Evolutionary conservation across 208 protist genomes (phyloP), one percentile per base, ranked within the genome.

Genomic region (Acanthamoeba quina): DNA sequence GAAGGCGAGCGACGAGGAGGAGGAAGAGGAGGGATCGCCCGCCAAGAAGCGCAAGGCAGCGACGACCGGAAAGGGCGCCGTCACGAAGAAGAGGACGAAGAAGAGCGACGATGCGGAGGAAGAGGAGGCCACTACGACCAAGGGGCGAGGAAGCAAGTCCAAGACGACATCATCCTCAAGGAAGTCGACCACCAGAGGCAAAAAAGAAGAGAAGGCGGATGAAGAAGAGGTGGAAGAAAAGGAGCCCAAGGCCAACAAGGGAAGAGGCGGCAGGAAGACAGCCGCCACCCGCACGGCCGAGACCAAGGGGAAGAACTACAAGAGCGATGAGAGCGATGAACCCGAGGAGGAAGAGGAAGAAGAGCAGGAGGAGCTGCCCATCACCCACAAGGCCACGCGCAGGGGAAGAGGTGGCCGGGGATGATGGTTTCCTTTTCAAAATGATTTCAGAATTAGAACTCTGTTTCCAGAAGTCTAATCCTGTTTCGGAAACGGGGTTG

Each of bases 1-100:
- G 26, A 5, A 49, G 9, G 37, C 37, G 37, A 37, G 37, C 37
- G 37, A 37, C 0, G 37, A 37, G 29, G n/a, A 74, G 1, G 66
- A 74, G 1, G 70, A 78, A 6, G 34, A 78, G 29, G 70, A 78
- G 34, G 70, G 26, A 17, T 10, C 31, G 70, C 70, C 70, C 0
- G 37, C 70, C 37, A 78, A 78, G 70, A 78, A 78, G 70, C 70
- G 70, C 37, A 78, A 49, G 70, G 7, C 70, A 3, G 10, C 37
- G 1, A 19, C 70, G 19, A 49, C 66, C 66, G 29, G 29, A 13
- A 64, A 9, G 58, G 24, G 21, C 10, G 29, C 58, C n/a, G n/a
- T n/a, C 62, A 68, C 29, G 62, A 68, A 34, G 62, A 34, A 41
- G 34, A 31, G 52, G 37, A 19, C 5, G 10, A 10, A 78, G 7